Conservation (phyloP, 108 stramenopile species). For the Nitzschia inconspicua region DNA sequence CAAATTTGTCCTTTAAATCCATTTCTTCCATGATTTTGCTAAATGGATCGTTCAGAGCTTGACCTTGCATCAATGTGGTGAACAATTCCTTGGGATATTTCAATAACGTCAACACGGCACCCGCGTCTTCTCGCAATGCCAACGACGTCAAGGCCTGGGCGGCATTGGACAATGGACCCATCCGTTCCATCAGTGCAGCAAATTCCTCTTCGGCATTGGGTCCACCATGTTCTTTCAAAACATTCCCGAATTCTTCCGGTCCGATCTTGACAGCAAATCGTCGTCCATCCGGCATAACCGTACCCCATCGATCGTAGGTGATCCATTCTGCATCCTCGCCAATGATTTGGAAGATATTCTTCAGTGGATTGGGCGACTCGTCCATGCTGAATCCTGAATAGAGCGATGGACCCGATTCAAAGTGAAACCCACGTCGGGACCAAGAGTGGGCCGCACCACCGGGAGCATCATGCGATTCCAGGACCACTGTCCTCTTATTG, state of each 20-base stretch:
- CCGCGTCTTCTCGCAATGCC: constrained; percentile 64
- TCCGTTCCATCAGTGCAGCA: constrained; percentile 54
- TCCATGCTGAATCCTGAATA: constrained; percentile 78
- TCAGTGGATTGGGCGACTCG: constrained; percentile 87
- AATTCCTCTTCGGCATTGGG: constrained; percentile 69
- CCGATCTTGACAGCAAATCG: constrained; percentile 79
- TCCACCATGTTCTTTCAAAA: constrained; percentile 67
- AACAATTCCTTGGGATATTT: constrained; percentile 70
- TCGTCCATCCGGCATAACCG: constrained; percentile 73
- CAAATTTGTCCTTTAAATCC: constrained; percentile 76
- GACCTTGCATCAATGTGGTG: constrained; percentile 57
- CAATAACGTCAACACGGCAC: constrained; percentile 55
- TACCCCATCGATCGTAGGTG: constrained; percentile 88
- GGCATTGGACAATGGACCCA: constrained; percentile 69
- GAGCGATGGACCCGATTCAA: constrained; percentile 93
- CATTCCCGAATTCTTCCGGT: constrained; percentile 71
- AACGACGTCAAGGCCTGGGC: constrained; percentile 70
- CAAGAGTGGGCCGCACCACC: constrained; percentile 81
- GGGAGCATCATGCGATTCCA: constrained; percentile 83
- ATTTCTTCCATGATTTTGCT: constrained; percentile 64
- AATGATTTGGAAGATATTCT: constrained; percentile 93
- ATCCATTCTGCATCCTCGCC: constrained; percentile 65
- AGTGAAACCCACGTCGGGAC: constrained; percentile 74
- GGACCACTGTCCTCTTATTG: constrained; percentile 55
- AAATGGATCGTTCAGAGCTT: constrained; percentile 65